These are phyloP conservation scores for Uncinocarpus reesii DNA, from an alignment of 2,329 filamentous ascomycete genomes.

Conservation along the genomic window DNA sequence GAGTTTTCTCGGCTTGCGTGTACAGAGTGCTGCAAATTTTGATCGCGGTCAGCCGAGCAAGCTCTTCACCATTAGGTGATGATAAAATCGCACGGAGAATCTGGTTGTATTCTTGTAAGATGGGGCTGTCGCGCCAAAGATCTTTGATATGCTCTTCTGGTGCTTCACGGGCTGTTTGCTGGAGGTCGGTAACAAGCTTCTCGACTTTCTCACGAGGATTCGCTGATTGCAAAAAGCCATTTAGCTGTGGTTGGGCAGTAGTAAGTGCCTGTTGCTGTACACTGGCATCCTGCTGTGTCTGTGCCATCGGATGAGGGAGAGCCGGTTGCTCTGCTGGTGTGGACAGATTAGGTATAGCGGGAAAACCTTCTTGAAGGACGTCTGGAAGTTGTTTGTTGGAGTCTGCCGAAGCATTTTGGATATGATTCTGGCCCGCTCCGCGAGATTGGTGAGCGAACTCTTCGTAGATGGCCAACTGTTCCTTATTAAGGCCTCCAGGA, in stretches of 20 bases:
- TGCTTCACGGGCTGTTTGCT: slow-evolving; percentile 46
- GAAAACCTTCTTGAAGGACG: slow-evolving; percentile 52
- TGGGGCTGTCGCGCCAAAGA: slow-evolving; percentile 44
- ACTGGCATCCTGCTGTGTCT: slow-evolving; percentile 40
- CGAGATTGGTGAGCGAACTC: slow-evolving; percentile 85
- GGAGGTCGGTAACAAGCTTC: slow-evolving; percentile 47
- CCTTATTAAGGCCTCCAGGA: slow-evolving; percentile 70
- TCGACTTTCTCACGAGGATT: slow-evolving; percentile 46
- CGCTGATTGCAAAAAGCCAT: slow-evolving; percentile 50
- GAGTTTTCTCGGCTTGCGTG: slow-evolving; percentile 42
- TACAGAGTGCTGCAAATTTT: slow-evolving; percentile 49
- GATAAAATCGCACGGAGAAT: slow-evolving; percentile 45
- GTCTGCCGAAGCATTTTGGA: slow-evolving; percentile 48
- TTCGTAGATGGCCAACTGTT: slow-evolving; percentile 93
- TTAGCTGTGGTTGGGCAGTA: slow-evolving; percentile 42
- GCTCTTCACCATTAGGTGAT: slow-evolving; percentile 46
- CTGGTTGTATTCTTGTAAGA: slow-evolving; percentile 50
- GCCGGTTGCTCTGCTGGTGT: slow-evolving; percentile 54
- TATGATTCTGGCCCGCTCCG: slow-evolving; percentile 45
- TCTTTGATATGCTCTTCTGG: slow-evolving; percentile 50
- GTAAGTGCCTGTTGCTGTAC: slow-evolving; percentile 32
- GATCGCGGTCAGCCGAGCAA: slow-evolving; percentile 47
- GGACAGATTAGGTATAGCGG: slow-evolving; percentile 50
- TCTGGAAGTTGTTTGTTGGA: slow-evolving; percentile 52
- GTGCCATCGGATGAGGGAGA: slow-evolving; percentile 48